phyloP scores from a whole-genome alignment of 169 alveolate species.

The Theileria parva region DNA sequence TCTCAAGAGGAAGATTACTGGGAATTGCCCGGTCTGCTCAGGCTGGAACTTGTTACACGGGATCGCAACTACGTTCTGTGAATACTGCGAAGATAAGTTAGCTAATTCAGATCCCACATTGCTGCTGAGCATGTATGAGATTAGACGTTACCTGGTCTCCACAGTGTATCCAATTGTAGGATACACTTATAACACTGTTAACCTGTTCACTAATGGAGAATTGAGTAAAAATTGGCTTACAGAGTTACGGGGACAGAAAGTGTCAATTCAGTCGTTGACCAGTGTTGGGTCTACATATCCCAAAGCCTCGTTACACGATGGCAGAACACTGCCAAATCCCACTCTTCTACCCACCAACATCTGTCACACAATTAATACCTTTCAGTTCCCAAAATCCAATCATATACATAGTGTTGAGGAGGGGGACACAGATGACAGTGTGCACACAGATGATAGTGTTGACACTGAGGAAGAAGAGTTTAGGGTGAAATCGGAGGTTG shows the following conservation, averaged over 20 bases:
- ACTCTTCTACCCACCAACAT: conserved; percentile 16
- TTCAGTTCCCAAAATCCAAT: conserved; percentile 11
- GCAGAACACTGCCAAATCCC: conserved; percentile 34
- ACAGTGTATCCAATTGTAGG: conserved; percentile 50
- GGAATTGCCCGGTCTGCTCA: conserved; percentile 36
- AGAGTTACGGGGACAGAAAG: background rate
- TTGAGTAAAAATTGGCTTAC: background rate
- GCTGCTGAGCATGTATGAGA: conserved; percentile 31
- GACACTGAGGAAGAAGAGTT: background rate
- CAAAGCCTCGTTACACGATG: conserved; percentile 52
- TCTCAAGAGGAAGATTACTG: conserved; percentile 42
- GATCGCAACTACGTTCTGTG: conserved; percentile 36
- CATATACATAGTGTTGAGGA: background rate
- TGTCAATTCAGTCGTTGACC: conserved; percentile 48
- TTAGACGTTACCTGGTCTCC: conserved; percentile 33
- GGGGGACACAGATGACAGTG: too few relatives aligned
- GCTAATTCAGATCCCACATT: conserved; percentile 24
- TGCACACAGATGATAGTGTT: too few relatives aligned
- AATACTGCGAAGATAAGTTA: conserved; percentile 47
- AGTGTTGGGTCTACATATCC: conserved; percentile 52
- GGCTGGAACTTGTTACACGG: conserved; percentile 66
- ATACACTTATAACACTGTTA: conserved; percentile 21
- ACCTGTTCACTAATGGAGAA: background rate
- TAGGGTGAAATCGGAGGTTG: background rate
- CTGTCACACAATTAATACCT: conserved; percentile 15